Evolutionary conservation across 2,329 filamentous ascomycete genomes (phyloP).

Genomic region (Trichothecium roseum): DNA sequence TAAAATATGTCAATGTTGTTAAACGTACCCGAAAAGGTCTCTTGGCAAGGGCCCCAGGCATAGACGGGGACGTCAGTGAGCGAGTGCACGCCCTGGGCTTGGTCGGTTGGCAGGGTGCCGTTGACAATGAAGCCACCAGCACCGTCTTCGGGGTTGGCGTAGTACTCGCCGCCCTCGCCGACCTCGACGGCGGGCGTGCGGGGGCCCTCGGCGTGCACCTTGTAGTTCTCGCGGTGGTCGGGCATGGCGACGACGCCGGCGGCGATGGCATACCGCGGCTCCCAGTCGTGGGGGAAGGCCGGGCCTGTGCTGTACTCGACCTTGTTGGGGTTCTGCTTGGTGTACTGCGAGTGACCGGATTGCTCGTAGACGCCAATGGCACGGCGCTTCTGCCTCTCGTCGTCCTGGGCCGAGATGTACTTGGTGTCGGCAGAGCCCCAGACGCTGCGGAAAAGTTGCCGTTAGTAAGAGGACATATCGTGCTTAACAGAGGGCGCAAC

Average conservation of each 20-base stretch:
- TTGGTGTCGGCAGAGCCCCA: conserved; percentile 73
- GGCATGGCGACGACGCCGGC: conserved; percentile 62
- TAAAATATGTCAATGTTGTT: conserved; percentile 66
- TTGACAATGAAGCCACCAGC: conserved; percentile 61
- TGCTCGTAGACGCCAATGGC: conserved; percentile 65
- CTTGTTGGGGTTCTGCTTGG: conserved; percentile 36
- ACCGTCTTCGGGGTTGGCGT: conserved; percentile 58
- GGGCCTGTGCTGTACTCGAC: conserved; percentile 62
- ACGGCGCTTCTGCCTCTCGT: conserved; percentile 62
- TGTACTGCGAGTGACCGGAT: conserved; percentile 70
- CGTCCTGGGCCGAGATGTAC: conserved; percentile 56
- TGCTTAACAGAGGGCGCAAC: conserved; percentile 8
- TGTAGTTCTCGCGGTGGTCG: conserved; percentile 68
- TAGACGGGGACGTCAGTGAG: conserved; percentile 73
- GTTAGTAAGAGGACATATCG: not conserved
- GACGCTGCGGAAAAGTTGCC: conserved; percentile 31
- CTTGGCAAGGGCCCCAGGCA: conserved; percentile 68
- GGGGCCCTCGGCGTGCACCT: conserved; percentile 55
- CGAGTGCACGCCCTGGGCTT: conserved; percentile 63
- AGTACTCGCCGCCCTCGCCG: conserved; percentile 43
- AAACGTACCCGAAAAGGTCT: conserved; percentile 62
- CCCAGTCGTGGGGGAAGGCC: conserved; percentile 77
- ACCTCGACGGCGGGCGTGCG: conserved; percentile 49
- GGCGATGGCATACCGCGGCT: conserved; percentile 72
- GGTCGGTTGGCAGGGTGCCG: conserved; percentile 56